Percentiles rank a stretch among this genome's conserved stretches.
Evolutionary conservation across 1,284 basidiomycete genomes (phyloP).

Genomic region (Meira miltonrushii): DNA sequence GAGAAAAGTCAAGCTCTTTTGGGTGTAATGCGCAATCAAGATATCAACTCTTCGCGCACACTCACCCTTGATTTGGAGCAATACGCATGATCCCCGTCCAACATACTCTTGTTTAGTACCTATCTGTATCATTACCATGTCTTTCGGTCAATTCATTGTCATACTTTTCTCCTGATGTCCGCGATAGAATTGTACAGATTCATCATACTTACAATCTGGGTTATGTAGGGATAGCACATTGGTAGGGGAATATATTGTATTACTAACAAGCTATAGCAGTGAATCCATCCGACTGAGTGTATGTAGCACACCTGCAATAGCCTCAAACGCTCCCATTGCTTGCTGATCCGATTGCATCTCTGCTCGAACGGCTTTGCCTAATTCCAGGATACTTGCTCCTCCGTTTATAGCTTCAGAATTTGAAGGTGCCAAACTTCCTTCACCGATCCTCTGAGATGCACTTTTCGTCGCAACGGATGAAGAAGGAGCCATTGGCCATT

Average conservation of each 20-base stretch:
- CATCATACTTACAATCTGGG: too few species aligned
- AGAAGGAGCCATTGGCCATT: slow-evolving; percentile 49
- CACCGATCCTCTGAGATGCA: slow-evolving; percentile 17
- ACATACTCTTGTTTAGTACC: neutral
- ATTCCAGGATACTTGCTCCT: slow-evolving; percentile 31
- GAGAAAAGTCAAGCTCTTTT: slow-evolving; percentile 85
- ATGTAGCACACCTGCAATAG: slow-evolving; percentile 43
- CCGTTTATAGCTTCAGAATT: slow-evolving; percentile 18
- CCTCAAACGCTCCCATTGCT: slow-evolving; percentile 37
- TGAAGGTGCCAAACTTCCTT: slow-evolving; percentile 11
- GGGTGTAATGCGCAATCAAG: slow-evolving; percentile 79
- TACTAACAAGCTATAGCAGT: too few species aligned
- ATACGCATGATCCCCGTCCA: slow-evolving; percentile 21
- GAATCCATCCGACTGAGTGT: slow-evolving; percentile 14
- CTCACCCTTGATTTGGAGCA: slow-evolving; percentile 74
- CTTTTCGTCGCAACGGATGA: slow-evolving; percentile 14
- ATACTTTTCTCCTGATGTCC: too few species aligned
- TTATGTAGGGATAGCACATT: too few species aligned
- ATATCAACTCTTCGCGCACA: slow-evolving; percentile 80
- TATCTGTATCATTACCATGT: too few species aligned
- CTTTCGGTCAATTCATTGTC: too few species aligned
- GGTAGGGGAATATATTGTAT: too few species aligned
- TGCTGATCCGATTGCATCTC: slow-evolving; percentile 25
- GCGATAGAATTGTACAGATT: too few species aligned
- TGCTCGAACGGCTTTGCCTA: slow-evolving; percentile 34